A percentile compares a stretch with the other conserved stretches of the same genome.
phyloP scores from a whole-genome alignment of 1,284 basidiomycete genomes.

The Caloboletus inedulis region DNA sequence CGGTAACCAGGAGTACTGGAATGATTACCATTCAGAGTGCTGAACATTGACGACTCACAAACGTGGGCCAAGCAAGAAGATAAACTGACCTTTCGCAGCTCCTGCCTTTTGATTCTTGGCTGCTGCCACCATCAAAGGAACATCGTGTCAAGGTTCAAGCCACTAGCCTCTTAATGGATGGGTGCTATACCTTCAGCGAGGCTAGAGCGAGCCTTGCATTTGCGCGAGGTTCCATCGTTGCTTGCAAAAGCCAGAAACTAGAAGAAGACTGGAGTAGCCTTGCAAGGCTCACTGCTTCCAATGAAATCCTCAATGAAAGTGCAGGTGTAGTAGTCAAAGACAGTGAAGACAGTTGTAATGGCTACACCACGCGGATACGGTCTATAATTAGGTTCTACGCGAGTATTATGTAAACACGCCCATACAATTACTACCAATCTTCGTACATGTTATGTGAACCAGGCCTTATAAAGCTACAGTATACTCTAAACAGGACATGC shows the following conservation, averaged over 20 bases:
- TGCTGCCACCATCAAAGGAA: constrained; percentile 17
- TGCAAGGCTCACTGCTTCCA: not conserved
- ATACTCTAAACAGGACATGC: constrained; percentile 11
- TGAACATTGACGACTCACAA: not conserved
- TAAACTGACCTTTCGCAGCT: constrained; percentile 28
- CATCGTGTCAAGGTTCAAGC: constrained; percentile 4
- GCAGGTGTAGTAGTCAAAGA: not conserved
- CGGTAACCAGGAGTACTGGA: constrained; percentile 84
- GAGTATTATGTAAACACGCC: constrained; percentile 8
- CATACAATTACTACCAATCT: constrained; percentile 7
- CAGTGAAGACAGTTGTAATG: not conserved
- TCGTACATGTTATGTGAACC: constrained; percentile 1
- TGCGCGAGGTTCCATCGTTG: constrained; percentile 24
- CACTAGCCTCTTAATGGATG: not conserved
- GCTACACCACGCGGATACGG: not conserved
- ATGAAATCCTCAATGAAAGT: not conserved
- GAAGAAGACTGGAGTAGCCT: not conserved
- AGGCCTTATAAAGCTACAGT: constrained; percentile 18
- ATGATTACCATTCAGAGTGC: not conserved
- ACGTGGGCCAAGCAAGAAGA: not conserved
- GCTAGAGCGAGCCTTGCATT: constrained; percentile 16
- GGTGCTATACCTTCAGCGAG: constrained; percentile 29
- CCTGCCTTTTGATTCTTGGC: constrained; percentile 30
- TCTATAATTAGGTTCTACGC: constrained; percentile 4
- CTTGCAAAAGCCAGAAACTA: not conserved